Conservation (phyloP, 108 stramenopile genomes). For the Fragilaria crotonensis region DNA sequence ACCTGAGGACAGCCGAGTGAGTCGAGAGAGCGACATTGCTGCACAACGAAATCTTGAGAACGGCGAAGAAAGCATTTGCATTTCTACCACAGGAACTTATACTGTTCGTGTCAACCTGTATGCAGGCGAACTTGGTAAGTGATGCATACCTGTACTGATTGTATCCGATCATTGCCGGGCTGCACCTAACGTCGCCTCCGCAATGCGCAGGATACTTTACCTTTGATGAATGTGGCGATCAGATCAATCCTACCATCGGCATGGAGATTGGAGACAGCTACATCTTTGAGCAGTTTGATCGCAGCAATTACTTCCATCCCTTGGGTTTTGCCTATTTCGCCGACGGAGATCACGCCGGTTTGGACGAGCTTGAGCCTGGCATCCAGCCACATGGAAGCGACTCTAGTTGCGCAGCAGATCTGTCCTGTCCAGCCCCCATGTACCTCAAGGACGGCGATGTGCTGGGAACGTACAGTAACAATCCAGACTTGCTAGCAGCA, state of each 20-base stretch:
- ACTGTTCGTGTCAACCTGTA: conserved; percentile 22
- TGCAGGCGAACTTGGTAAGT: conserved; percentile 22
- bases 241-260: conserved; percentile 65
- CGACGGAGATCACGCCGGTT: conserved; percentile 79
- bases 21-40: not conserved
- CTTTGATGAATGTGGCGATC: conserved; percentile 72
- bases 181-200: not conserved
- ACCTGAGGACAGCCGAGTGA: not conserved
- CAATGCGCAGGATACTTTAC: conserved; percentile 65
- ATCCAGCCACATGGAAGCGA: conserved; percentile 26
- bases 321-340: conserved; percentile 87
- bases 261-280: conserved; percentile 70
- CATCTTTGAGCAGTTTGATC: conserved; percentile 51
- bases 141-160: not conserved
- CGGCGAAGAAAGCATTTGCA: conserved; percentile 7
- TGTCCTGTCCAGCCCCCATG: conserved; percentile 73
- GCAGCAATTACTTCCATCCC: conserved; percentile 67
- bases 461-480: conserved; percentile 43
- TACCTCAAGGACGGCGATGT: conserved; percentile 59
- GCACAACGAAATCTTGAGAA: not conserved
- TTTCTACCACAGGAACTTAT: conserved; percentile 8
- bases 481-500: conserved; percentile 6
- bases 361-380: conserved; percentile 77
- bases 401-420: conserved; percentile 19
- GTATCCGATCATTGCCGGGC: not conserved